A percentile compares a stretch with the other conserved stretches of the same genome.
These are phyloP conservation scores for Plantago major DNA, from an alignment of 257 asterid genomes.

Conservation along the genomic window DNA sequence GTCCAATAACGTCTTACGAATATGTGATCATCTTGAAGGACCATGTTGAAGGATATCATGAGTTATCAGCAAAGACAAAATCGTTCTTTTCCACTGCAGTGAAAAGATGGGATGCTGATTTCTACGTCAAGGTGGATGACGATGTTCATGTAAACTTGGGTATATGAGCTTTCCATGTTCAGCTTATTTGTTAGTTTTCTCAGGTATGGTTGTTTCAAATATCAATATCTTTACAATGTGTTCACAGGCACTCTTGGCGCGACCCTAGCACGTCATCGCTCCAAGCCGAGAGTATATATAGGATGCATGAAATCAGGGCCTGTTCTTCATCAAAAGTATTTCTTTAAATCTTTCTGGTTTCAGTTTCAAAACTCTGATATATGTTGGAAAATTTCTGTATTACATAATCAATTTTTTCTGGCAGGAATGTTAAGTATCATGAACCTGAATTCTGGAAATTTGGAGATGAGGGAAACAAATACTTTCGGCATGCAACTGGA, in stretches of 20 bases:
- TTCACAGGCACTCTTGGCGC: slow-evolving; percentile 53
- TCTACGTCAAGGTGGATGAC: slow-evolving; percentile 74
- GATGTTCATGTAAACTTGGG: slow-evolving; percentile 89
- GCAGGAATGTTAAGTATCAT: slow-evolving; percentile 53
- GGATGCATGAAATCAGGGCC: slow-evolving; percentile 79
- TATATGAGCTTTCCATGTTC: slow-evolving; percentile 12
- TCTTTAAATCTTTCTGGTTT: background rate
- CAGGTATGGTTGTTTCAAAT: slow-evolving; percentile 3
- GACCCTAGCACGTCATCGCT: slow-evolving; percentile 48
- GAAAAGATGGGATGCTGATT: slow-evolving; percentile 74
- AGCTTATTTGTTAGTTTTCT: background rate
- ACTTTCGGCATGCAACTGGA: slow-evolving; percentile 65
- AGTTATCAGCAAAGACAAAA: slow-evolving; percentile 78
- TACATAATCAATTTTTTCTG: background rate
- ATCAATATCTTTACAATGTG: background rate
- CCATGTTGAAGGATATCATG: slow-evolving; percentile 83
- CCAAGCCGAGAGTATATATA: slow-evolving; percentile 48
- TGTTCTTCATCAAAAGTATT: slow-evolving; percentile 51
- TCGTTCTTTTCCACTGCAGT: slow-evolving; percentile 65
- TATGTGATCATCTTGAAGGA: slow-evolving; percentile 29
- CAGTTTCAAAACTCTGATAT: background rate
- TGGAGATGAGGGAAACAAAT: slow-evolving; percentile 54
- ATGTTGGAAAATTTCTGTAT: background rate
- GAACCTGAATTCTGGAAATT: slow-evolving; percentile 64
- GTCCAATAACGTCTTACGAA: slow-evolving; percentile 5